Percentiles rank a stretch among this genome's conserved stretches.
phyloP scores from a whole-genome alignment of 495 filamentous ascomycete species.

The Aspergillus leporis region DNA sequence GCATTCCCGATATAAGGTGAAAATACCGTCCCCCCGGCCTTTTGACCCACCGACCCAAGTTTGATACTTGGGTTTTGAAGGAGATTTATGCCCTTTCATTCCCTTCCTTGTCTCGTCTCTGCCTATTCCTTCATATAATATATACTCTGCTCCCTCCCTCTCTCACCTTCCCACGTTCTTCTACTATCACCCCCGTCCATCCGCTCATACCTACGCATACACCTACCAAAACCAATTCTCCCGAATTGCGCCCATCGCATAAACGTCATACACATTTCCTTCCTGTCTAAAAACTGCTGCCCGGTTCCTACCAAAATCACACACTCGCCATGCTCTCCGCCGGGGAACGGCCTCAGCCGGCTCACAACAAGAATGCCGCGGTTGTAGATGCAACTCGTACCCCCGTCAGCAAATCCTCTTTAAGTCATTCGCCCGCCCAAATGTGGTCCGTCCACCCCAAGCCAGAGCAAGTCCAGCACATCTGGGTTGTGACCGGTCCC shows the following conservation, averaged over 20 bases:
- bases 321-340: constrained; percentile 51
- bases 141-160: not conserved
- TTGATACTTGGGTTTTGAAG: constrained; percentile 34
- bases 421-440: constrained; percentile 20
- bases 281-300: not conserved
- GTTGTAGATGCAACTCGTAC: constrained; percentile 27
- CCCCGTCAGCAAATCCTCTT: constrained; percentile 23
- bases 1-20: constrained; percentile 7
- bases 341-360: constrained; percentile 38
- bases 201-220: not conserved
- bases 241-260: not conserved
- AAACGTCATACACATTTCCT: constrained; percentile 10
- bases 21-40: constrained; percentile 11
- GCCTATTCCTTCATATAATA: not conserved
- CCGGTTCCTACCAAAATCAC: constrained; percentile 15
- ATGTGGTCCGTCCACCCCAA: constrained; percentile 22
- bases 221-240: not conserved
- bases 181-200: not conserved
- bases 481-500: constrained; percentile 97
- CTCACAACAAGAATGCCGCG: constrained; percentile 23
- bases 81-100: constrained; percentile 19
- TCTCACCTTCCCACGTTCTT: not conserved
- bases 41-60: constrained; percentile 30
- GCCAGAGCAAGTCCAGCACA: constrained; percentile 62
- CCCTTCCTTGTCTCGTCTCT: constrained; percentile 9